Base-by-base conservation (phyloP, 1,139 yeast genomes). In the Debaryomycetaceae sp. region DNA sequence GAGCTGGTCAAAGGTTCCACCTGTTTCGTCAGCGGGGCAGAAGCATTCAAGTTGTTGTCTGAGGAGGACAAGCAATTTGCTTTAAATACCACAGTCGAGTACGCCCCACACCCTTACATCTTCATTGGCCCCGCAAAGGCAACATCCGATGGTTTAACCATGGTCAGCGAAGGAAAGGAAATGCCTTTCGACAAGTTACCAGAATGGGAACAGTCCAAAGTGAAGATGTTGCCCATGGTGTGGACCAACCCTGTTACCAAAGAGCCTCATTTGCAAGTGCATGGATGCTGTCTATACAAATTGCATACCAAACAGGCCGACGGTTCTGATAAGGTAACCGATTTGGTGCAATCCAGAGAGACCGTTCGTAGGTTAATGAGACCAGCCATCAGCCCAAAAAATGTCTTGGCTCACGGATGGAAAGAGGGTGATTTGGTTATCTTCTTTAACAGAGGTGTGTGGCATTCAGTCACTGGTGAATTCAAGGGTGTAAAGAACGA, bases 211-310 rank as follows among this genome's bases (percentile, higher is more conserved):
- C 83, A 77, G 46, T 69, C 80, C 41, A 87, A 87, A 63, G 70
- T 88, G 50, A 87, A 87, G 66, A 77, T 68, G 50, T 75, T 88
- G 52, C 96, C 96, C 24, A 72, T 88, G 75, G 95, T 87, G 8
- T 88, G 96, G 96, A 87, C 95, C 8, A 88, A 88, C 61, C 95
- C 96, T n/a, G 84, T 84, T 34, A 87, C 96, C 36, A 84, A 83
- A 40, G 77, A 84, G 53, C 93, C 83, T 47, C 95, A 87, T 58
- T 73, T 88, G 51, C 96, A 88, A 65, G 84, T 86, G 9, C 96
- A 88, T 58, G 95, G 95, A 3, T 87, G 95, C 61, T 88, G 96
- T 64, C 83, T 87, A 49, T 79, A 79, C 68, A 79, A 76, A 60
- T 70, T 88, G 53, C 76, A 79, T 56, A 80, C 87, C 49, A 72